These are phyloP conservation scores for Psilocybe subaeruginosa DNA, from an alignment of 768 basidiomycete genomes.

Conservation along the genomic window DNA sequence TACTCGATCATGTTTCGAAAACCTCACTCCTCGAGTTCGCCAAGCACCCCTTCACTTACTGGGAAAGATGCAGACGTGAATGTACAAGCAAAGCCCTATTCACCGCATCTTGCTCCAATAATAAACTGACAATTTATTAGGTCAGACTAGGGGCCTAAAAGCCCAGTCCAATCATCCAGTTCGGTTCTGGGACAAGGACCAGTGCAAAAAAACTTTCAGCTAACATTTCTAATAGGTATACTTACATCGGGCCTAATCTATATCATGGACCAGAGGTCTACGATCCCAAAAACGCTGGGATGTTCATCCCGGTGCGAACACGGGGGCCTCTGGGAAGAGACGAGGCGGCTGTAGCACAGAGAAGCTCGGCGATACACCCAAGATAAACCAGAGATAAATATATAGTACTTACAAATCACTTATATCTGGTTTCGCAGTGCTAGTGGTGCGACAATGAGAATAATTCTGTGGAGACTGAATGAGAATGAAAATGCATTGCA, in stretches of 20 bases:
- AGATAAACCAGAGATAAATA: background rate
- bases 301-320: background rate
- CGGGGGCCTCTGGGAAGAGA: background rate
- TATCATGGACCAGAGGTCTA: background rate
- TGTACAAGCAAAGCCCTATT: background rate
- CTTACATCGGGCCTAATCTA: background rate
- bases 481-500: background rate
- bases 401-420: background rate
- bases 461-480: background rate
- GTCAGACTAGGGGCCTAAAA: background rate
- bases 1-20: background rate
- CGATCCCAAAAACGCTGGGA: background rate
- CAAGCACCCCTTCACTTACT: background rate
- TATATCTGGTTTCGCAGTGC: background rate
- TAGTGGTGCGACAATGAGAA: background rate
- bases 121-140: background rate
- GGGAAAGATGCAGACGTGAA: background rate
- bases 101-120: too few species aligned
- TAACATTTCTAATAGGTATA: background rate
- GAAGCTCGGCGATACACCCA: background rate
- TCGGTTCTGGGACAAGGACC: constrained; percentile 4
- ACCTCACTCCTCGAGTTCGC: background rate
- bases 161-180: constrained; percentile 7
- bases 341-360: background rate
- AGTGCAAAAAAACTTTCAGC: background rate